Base-by-base conservation (phyloP, 1,139 yeast genomes). In the Suhomyces chickasaworum region DNA sequence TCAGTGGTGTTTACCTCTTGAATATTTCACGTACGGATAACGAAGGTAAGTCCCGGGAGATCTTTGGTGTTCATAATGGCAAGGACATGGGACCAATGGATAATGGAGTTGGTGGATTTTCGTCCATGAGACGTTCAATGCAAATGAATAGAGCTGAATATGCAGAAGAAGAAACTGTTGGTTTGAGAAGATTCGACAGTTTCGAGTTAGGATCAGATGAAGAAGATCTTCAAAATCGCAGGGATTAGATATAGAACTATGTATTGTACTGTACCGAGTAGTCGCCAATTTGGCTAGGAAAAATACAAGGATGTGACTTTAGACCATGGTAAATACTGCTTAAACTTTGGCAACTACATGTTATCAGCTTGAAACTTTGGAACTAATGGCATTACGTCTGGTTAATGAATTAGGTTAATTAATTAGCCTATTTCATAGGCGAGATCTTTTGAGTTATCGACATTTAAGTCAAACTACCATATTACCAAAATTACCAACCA, bases 1-100 rank as follows among this genome's bases (percentile, higher is more conserved):
- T 89, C 67, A 79, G 89, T 49, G 97, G 97, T 25, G 97, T 89
- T 18, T 89, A 86, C 60, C 73, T 89, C 48, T 77, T 89, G 60
- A 90, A 90, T 66, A 81, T 89, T 41, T 81, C 95, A 2, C 78
- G 95, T 59, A 81, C 85, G 55, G 84, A 79, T 45, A 78, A 80
- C 46, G 81, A 79, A 41, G 81, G 78, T 39, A 72, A 73, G 47
- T 60, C 73, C 44, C 75, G 84, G 70, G 72, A 84, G 75, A 60
- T 87, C 75, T 55, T 78, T 76, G 69, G 89, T 65, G 65, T 90
- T 71, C 73, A 87, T 80, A 65, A 61, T 42, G 71, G 74, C 44
- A 73, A 73, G 57, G 80, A 75, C 54, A 72, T 73, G 75, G 78
- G 75, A 1, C 97, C 97, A 33, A 71, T 89, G 75, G 96, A 89